Evolutionary conservation across 2,329 filamentous ascomycete species (phyloP).

Genomic region (Pseudopyricularia javanii): DNA sequence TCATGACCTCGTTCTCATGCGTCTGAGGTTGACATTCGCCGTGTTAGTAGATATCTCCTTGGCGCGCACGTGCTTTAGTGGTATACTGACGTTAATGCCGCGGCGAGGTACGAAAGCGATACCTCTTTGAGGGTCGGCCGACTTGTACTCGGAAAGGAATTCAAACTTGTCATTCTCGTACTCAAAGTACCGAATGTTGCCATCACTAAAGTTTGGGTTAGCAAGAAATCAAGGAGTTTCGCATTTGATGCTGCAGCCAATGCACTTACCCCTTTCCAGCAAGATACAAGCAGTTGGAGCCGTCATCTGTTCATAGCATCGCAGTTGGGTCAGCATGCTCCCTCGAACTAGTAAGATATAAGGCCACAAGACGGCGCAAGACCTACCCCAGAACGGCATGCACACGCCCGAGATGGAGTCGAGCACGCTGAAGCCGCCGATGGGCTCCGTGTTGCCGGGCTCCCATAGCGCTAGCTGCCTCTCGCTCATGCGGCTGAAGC

Average conservation of each 20-base stretch:
- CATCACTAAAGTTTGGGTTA: slow-evolving; percentile 49
- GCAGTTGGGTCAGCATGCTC: slow-evolving; percentile 10
- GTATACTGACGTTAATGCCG: slow-evolving; percentile 63
- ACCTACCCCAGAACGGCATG: slow-evolving; percentile 93
- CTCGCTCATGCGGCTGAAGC: slow-evolving; percentile 98
- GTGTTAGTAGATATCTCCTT: slow-evolving; percentile 1
- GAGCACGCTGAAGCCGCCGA: slow-evolving; percentile 79
- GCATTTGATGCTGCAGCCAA: neutral
- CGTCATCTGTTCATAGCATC: slow-evolving; percentile 53
- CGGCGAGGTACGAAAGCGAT: slow-evolving; percentile 91
- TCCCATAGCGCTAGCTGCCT: slow-evolving; percentile 95
- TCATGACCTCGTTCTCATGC: slow-evolving; percentile 92
- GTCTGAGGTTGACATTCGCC: slow-evolving; percentile 33
- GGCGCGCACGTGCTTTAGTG: slow-evolving; percentile 4
- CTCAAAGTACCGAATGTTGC: slow-evolving; percentile 98
- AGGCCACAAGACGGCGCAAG: neutral
- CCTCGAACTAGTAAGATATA: too few species aligned
- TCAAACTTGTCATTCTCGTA: slow-evolving; percentile 99
- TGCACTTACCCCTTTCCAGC: slow-evolving; percentile 80
- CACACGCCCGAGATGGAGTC: slow-evolving; percentile 96
- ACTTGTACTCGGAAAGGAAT: slow-evolving; percentile 94
- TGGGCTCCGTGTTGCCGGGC: slow-evolving; percentile 70
- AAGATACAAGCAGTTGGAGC: slow-evolving; percentile 87
- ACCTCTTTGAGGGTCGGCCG: slow-evolving; percentile 85
- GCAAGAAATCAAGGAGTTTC: slow-evolving; percentile 4